A percentile compares a stretch with the other conserved stretches of the same genome.
phyloP scores from a whole-genome alignment of 768 basidiomycete genomes.

The Fibroporia radiculosa region DNA sequence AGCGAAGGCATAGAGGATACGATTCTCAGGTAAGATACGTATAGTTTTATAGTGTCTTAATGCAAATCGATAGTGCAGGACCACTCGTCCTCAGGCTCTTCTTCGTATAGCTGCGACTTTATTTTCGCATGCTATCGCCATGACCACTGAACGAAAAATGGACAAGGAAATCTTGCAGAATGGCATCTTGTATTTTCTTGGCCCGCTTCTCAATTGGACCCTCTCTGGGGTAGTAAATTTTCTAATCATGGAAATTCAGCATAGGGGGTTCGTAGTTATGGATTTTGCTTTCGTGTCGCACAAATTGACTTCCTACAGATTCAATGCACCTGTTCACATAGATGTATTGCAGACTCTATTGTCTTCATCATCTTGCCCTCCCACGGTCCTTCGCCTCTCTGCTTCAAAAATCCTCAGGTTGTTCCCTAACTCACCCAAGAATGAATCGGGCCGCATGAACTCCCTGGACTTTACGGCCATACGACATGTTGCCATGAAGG shows the following conservation, averaged over 20 bases:
- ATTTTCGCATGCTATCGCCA: constrained; percentile 53
- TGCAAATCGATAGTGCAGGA: constrained; percentile 29
- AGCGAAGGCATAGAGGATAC: constrained; percentile 83
- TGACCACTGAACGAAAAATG: constrained; percentile 42
- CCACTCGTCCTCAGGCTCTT: constrained; percentile 62
- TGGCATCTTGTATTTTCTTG: constrained; percentile 71
- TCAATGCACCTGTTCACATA: constrained; percentile 40
- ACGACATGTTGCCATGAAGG: constrained; percentile 32
- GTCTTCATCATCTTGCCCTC: constrained; percentile 58
- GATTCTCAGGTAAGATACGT: constrained; percentile 32
- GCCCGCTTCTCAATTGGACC: constrained; percentile 72
- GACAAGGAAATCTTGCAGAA: constrained; percentile 64
- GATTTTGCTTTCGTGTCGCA: too few species aligned
- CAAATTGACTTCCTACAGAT: too few species aligned
- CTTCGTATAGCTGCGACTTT: constrained; percentile 61
- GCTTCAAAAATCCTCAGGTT: constrained; percentile 44
- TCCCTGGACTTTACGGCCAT: constrained; percentile 23
- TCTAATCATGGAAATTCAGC: constrained; percentile 52
- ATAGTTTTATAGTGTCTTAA: not conserved
- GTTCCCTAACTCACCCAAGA: constrained; percentile 32
- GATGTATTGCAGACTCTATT: constrained; percentile 62
- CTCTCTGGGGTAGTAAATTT: constrained; percentile 64
- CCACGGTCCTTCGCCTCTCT: constrained; percentile 56
- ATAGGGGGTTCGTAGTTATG: too few species aligned
- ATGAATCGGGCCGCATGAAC: constrained; percentile 17